Evolutionary conservation across 305 asterid species (phyloP).

Genomic region (Fraxinus albicans): DNA sequence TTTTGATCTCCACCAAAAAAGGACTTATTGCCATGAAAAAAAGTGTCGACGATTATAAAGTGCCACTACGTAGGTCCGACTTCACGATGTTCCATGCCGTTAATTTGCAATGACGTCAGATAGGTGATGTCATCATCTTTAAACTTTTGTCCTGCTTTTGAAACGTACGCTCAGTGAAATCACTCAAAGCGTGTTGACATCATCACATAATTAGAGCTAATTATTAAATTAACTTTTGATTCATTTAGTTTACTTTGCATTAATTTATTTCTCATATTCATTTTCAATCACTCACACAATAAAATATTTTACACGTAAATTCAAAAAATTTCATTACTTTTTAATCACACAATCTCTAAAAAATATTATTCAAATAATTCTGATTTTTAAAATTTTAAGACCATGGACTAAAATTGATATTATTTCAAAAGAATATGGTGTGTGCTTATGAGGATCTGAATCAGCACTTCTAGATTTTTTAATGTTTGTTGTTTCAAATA

Average conservation of each 20-base stretch:
- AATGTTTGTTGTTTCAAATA: background rate
- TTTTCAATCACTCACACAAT: too few species aligned
- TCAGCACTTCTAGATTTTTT: constrained; percentile 24
- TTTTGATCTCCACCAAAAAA: too few species aligned
- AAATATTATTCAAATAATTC: too few species aligned
- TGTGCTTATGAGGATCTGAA: constrained; percentile 20
- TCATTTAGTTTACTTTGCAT: too few species aligned
- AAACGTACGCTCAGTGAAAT: background rate
- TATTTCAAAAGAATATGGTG: background rate
- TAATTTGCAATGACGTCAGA: background rate
- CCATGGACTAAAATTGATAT: background rate
- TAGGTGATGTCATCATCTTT: background rate
- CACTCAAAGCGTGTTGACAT: background rate
- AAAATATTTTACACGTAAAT: too few species aligned
- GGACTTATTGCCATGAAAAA: too few species aligned
- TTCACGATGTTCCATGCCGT: background rate
- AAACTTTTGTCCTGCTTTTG: background rate
- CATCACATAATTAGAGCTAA: background rate
- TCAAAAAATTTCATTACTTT: too few species aligned
- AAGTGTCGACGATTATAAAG: too few species aligned
- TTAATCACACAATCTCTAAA: too few species aligned
- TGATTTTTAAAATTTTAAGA: too few species aligned
- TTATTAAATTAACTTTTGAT: background rate
- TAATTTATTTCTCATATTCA: too few species aligned
- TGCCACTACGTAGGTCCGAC: too few species aligned